phyloP scores from a whole-genome alignment of 169 alveolate genomes.

The Cyclospora cayetanensis region DNA sequence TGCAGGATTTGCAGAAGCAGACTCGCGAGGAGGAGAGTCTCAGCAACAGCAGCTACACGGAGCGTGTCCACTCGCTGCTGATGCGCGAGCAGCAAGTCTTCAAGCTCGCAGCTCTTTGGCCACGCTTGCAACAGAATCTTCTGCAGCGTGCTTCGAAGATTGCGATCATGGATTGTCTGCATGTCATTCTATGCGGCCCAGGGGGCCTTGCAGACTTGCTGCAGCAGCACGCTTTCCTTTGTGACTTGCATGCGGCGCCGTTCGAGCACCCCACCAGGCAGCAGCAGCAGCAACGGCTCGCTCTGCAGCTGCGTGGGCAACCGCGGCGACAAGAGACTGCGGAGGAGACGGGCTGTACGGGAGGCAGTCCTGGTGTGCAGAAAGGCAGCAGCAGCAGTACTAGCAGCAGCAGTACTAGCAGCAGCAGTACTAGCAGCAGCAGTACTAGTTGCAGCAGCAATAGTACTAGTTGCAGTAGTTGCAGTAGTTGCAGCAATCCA shows the following conservation, averaged over 20 bases:
- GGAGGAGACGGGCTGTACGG: conserved; percentile 6
- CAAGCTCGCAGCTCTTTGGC: conserved; percentile 40
- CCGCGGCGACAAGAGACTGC: background rate
- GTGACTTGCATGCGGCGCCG: conserved; percentile 47
- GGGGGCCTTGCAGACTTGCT: conserved; percentile 34
- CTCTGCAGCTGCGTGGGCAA: no score
- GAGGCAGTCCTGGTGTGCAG: conserved; percentile 6
- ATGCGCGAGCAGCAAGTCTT: conserved; percentile 24
- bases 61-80: conserved; percentile 43
- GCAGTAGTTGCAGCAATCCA: conserved; percentile 42
- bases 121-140: conserved; percentile 38
- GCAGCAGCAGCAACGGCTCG: conserved; percentile 44
- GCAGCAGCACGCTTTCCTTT: conserved; percentile 37
- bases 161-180: conserved; percentile 4
- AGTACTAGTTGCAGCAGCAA: background rate
- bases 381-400: conserved; percentile 23
- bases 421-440: background rate
- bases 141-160: conserved; percentile 25
- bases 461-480: background rate
- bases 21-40: background rate
- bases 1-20: conserved; percentile 43
- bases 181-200: conserved; percentile 27
- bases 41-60: conserved; percentile 39
- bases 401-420: conserved; percentile 22
- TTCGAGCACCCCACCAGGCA: background rate